Percentiles rank a stretch among this genome's conserved stretches.
Conservation (phyloP, 2,329 filamentous ascomycete species). For the Dactylellina leptospora region DNA sequence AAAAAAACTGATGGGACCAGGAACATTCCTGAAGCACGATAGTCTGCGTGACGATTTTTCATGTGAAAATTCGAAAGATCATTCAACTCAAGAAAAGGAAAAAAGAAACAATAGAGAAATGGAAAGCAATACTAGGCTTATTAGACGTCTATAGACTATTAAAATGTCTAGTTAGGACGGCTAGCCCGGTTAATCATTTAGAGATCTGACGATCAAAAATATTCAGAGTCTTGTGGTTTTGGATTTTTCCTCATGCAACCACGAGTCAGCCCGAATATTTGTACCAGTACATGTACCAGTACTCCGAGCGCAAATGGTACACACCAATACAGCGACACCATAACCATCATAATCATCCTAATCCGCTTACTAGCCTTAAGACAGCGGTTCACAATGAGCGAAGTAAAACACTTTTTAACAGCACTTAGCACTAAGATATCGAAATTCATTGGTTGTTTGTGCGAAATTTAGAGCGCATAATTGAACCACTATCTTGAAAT, state of each 20-base stretch:
- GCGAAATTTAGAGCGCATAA: conserved; percentile 1
- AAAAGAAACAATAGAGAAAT: too few species aligned
- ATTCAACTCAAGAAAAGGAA: too few species aligned
- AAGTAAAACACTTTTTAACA: too few species aligned
- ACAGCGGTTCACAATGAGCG: too few species aligned
- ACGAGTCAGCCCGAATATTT: too few species aligned
- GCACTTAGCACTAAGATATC: too few species aligned
- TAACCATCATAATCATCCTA: not conserved
- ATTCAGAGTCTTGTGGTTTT: not conserved
- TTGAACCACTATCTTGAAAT: not conserved
- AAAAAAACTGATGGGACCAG: too few species aligned
- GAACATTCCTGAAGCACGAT: too few species aligned
- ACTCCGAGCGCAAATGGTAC: not conserved
- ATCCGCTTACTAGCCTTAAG: conserved; percentile 3
- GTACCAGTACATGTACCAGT: not conserved
- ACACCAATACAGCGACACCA: not conserved
- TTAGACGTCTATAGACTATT: not conserved
- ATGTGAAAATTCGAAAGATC: conserved; percentile 6
- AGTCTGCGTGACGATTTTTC: too few species aligned
- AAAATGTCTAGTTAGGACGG: not conserved
- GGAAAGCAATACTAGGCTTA: not conserved
- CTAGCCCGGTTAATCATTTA: not conserved
- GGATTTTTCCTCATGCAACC: not conserved
- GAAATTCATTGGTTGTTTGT: too few species aligned
- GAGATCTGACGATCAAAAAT: conserved; percentile 8